Base-by-base conservation (phyloP, 495 filamentous ascomycete species). In the Neurospora sp. region DNA sequence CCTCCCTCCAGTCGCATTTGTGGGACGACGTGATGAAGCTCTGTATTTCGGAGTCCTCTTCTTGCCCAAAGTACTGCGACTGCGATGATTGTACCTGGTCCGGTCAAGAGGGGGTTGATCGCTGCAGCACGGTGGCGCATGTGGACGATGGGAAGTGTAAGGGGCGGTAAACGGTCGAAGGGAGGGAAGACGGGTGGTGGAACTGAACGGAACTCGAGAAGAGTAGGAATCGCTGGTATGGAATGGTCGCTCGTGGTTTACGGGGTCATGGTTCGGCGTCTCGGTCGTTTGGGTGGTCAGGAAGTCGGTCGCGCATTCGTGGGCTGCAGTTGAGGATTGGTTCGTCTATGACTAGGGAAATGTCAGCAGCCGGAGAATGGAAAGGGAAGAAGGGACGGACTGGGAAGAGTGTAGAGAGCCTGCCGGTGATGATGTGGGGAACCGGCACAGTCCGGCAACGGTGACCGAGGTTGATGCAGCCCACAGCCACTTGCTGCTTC, bases 11-110 rank as follows among this genome's bases (percentile, higher is more conserved):
- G 5, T 6, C 11, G 12, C 20, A 59, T 23, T 14, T 59, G 12
- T 59, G 10, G 7, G 2, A 59, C 5, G 48, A 59, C 2, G 11
- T 59, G 11, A 6, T 59, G 5, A 31, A 31, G 0, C 2, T 59
- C 4, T 59, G 48, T 16, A 31, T 0, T 5, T 27, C 48, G 0
- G 12, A 31, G 0, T 31, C 2, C 0, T 6, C 20, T 27, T 2
- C 48, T 16, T 59, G 48, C 11, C 5, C 2, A 2, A 1, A 0
- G 1, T 3, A 14, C 5, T 16, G 48, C 48, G 23, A 14, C 48
- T 59, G 23, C 23, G 48, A 31, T 0, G 12, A 59, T 27, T 59
- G 48, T 14, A 14, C 6, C n/a, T 59, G 48, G 11, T 31, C 23
- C 5, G 11, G 11, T 9, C 5, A 23, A 6, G 23, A 12, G 3